phyloP scores from a whole-genome alignment of 1,284 basidiomycete genomes.

The Heliocybe sulcata region DNA sequence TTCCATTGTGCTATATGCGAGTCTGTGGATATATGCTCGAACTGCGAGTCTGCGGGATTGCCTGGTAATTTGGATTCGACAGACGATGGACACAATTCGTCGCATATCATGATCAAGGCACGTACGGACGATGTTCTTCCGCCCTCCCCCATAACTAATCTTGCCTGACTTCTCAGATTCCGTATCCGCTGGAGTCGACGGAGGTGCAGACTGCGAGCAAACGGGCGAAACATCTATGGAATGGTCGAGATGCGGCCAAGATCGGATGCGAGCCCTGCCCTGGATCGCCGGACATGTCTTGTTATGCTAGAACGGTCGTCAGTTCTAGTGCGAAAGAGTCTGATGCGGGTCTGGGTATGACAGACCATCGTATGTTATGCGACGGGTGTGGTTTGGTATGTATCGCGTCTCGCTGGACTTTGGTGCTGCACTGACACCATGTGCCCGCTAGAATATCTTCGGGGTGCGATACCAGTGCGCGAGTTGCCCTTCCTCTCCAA shows the following conservation, averaged over 20 bases:
- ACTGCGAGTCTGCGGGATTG: constrained; percentile 82
- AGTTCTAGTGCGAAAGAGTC: constrained; percentile 32
- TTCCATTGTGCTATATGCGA: constrained; percentile 90
- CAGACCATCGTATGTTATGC: constrained; percentile 54
- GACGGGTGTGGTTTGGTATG: constrained; percentile 52
- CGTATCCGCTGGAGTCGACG: constrained; percentile 66
- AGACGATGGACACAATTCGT: constrained; percentile 70
- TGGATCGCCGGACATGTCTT: constrained; percentile 48
- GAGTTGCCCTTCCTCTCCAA: constrained; percentile 60
- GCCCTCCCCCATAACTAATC: not conserved
- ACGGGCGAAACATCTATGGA: constrained; percentile 71
- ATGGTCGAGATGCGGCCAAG: constrained; percentile 63
- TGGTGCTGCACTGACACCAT: not conserved
- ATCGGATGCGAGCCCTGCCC: constrained; percentile 24
- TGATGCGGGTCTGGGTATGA: constrained; percentile 22
- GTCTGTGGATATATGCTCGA: constrained; percentile 77
- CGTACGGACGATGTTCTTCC: constrained; percentile 9
- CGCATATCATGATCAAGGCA: constrained; percentile 91
- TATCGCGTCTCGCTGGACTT: not conserved
- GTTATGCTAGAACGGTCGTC: constrained; percentile 58
- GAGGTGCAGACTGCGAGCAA: constrained; percentile 72
- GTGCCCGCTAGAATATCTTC: constrained; percentile 57
- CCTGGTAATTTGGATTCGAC: constrained; percentile 72
- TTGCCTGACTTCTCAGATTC: constrained; percentile 49
- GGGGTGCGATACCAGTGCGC: constrained; percentile 75